Evolutionary conservation across 2,329 filamentous ascomycete genomes (phyloP).

Genomic region (Phoma sp.): DNA sequence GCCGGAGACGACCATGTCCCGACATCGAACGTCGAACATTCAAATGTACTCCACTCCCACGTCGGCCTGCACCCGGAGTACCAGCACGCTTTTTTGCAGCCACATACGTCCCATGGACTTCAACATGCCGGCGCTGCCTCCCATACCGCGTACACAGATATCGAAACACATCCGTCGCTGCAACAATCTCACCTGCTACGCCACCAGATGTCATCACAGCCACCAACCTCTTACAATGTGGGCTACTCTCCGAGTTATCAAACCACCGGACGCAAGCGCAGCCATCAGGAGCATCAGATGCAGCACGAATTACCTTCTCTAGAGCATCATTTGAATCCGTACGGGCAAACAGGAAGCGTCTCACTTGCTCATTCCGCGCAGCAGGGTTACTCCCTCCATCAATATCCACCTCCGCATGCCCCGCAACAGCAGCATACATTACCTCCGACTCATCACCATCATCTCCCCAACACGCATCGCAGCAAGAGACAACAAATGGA

Average conservation of each 20-base stretch:
- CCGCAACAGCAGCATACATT: conserved; percentile 34
- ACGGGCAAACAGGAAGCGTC: conserved; percentile 47
- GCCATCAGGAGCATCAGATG: conserved; percentile 51
- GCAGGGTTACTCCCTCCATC: conserved; percentile 46
- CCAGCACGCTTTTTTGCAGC: conserved; percentile 48
- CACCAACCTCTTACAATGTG: conserved; percentile 46
- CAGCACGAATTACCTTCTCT: conserved; percentile 47
- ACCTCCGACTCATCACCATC: conserved; percentile 71
- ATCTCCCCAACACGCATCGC: conserved; percentile 73
- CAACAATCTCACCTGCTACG: conserved; percentile 44
- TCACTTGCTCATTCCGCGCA: conserved; percentile 50
- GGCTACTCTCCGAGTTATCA: conserved; percentile 42
- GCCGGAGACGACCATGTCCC: conserved; percentile 51
- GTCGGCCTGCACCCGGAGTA: conserved; percentile 42
- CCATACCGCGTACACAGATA: conserved; percentile 49
- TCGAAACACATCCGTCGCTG: conserved; percentile 45
- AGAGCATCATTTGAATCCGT: conserved; percentile 48
- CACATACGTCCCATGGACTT: conserved; percentile 45
- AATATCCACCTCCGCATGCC: conserved; percentile 39
- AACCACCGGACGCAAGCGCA: conserved; percentile 50
- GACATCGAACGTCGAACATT: conserved; percentile 51
- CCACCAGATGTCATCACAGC: conserved; percentile 46
- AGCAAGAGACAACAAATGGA: conserved; percentile 67
- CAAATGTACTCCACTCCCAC: conserved; percentile 50
- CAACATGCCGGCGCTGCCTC: conserved; percentile 45